Conservation (phyloP, 78 protist genomes). For the Chrysochromulina tobinii region DNA sequence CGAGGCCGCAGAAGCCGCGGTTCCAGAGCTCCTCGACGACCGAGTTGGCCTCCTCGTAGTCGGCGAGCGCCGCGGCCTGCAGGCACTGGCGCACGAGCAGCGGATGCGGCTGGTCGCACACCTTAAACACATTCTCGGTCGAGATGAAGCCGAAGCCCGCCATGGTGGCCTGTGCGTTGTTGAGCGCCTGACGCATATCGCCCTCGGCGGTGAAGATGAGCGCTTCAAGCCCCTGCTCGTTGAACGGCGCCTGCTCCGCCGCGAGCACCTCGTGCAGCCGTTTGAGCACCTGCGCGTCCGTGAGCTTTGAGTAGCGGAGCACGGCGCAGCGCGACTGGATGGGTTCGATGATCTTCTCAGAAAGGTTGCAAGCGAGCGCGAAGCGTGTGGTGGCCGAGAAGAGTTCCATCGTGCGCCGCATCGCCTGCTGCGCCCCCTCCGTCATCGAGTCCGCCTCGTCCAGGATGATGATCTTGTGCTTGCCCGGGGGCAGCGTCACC, state of each 20-base stretch:
- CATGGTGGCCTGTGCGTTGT: slow-evolving; percentile 91
- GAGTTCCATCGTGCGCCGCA: slow-evolving; percentile 94
- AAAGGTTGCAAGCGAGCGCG: slow-evolving; percentile 95
- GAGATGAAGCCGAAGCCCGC: slow-evolving; percentile 89
- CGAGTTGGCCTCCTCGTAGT: slow-evolving; percentile 2
- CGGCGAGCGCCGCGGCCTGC: slow-evolving; percentile 33
- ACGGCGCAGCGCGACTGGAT: slow-evolving; percentile 96
- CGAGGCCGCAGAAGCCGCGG: slow-evolving; percentile 85
- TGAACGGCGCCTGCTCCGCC: slow-evolving; percentile 59
- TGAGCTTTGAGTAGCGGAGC: slow-evolving; percentile 67
- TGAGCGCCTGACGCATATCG: slow-evolving; percentile 93
- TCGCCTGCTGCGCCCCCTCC: slow-evolving; percentile 96
- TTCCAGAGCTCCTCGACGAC: slow-evolving; percentile 31
- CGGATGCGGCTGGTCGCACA: slow-evolving; percentile 98
- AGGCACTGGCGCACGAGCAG: slow-evolving; percentile 58
- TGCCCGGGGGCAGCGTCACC: slow-evolving; percentile 85
- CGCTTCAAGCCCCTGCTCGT: slow-evolving; percentile 87
- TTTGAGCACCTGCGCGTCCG: slow-evolving; percentile 60
- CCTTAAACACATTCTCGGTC: slow-evolving; percentile 88
- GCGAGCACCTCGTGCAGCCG: slow-evolving; percentile 65
- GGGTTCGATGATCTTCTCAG: slow-evolving; percentile 94
- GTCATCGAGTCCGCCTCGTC: slow-evolving; percentile 99
- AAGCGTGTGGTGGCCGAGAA: slow-evolving; percentile 93
- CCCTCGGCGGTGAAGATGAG: slow-evolving; percentile 94
- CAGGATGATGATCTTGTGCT: slow-evolving; percentile 94